phyloP scores from a whole-genome alignment of 2,329 filamentous ascomycete species.

The Epichloe typhina region DNA sequence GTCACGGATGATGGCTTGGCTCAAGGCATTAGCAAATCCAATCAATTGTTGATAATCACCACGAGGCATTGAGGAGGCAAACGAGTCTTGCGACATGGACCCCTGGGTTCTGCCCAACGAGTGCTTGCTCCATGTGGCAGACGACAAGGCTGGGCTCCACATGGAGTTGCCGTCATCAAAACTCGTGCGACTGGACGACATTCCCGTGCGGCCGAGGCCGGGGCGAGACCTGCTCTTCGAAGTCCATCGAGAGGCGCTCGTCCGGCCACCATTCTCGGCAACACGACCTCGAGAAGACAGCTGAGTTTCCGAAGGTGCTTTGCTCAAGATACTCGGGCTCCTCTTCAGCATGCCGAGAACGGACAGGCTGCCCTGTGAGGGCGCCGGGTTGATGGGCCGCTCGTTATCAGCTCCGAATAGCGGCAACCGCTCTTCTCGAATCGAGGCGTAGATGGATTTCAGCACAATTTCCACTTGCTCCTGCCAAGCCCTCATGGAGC shows the following conservation, averaged over 20 bases:
- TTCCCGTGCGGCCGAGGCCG: slow-evolving; percentile 58
- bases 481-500: slow-evolving; percentile 71
- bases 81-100: slow-evolving; percentile 83
- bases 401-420: slow-evolving; percentile 58
- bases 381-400: slow-evolving; percentile 21
- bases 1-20: slow-evolving; percentile 91
- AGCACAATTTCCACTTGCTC: slow-evolving; percentile 79
- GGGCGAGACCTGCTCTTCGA: slow-evolving; percentile 78
- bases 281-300: slow-evolving; percentile 58
- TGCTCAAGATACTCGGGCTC: slow-evolving; percentile 82
- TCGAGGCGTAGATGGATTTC: slow-evolving; percentile 83
- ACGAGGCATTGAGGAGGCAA: slow-evolving; percentile 61
- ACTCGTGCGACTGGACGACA: slow-evolving; percentile 86
- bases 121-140: slow-evolving; percentile 92
- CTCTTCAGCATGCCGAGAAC: slow-evolving; percentile 69
- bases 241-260: slow-evolving; percentile 56
- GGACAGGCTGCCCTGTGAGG: slow-evolving; percentile 52
- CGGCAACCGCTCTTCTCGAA: slow-evolving; percentile 75
- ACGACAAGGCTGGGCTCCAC: slow-evolving; percentile 74
- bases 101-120: slow-evolving; percentile 84
- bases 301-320: slow-evolving; percentile 73
- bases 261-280: slow-evolving; percentile 47
- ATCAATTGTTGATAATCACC: slow-evolving; percentile 91
- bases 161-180: slow-evolving; percentile 82
- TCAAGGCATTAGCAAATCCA: slow-evolving; percentile 91